Evolutionary conservation across 176 grass and related monocot genomes (phyloP).

Genomic region (Triticum aestivum): DNA sequence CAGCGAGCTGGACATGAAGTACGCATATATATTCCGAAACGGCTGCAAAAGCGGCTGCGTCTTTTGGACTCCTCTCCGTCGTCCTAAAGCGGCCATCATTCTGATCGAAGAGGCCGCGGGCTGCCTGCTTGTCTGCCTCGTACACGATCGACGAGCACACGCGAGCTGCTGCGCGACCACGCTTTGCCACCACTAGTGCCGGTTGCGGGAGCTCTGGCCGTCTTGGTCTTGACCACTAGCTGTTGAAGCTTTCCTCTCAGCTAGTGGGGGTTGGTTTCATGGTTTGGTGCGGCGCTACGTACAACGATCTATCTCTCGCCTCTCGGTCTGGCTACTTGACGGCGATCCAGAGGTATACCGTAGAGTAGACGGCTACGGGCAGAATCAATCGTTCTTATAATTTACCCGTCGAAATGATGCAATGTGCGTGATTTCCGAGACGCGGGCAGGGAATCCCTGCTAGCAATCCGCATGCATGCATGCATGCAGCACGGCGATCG

Average conservation of each 20-base stretch:
- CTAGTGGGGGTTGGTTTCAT: background rate
- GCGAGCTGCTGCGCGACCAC: background rate
- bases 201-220: background rate
- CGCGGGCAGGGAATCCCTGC: background rate
- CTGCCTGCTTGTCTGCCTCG: background rate
- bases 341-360: too few relatives aligned
- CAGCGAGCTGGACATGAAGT: background rate
- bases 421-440: background rate
- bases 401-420: too few relatives aligned
- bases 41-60: conserved; percentile 23
- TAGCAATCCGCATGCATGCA: background rate
- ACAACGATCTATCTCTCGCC: too few relatives aligned
- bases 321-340: too few relatives aligned
- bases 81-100: conserved; percentile 31
- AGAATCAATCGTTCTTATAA: too few relatives aligned
- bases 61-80: conserved; percentile 16
- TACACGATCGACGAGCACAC: background rate
- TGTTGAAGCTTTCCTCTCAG: conserved; percentile 4
- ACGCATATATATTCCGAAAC: conserved; percentile 18
- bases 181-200: background rate
- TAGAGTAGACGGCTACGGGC: too few relatives aligned
- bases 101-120: background rate
- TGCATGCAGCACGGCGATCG: background rate
- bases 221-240: conserved; percentile 15
- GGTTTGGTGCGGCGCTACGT: background rate